Evolutionary conservation across 2,329 filamentous ascomycete species (phyloP), one percentile per base, ranked within the genome.

Genomic region (Fusarium annulatum): DNA sequence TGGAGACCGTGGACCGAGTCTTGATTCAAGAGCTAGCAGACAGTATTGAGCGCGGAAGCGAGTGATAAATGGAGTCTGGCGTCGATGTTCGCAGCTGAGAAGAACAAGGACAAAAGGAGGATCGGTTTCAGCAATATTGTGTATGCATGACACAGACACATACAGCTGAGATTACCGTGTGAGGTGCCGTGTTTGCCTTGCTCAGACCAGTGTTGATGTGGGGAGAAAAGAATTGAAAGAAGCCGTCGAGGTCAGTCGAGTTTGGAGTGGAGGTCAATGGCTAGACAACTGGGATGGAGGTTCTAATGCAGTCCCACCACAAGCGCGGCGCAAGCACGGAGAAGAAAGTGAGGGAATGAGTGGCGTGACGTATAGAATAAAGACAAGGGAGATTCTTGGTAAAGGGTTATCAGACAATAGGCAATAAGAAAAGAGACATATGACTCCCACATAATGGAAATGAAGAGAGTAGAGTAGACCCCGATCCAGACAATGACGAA

Each of bases 131-230:
- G 63, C 42, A 65, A 70, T 66, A 53, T 46, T 58, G 69, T 74
- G 71, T 66, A 69, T 74, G 71, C 68, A 72, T 68, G 48, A 60
- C 71, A 71, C 66, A 73, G 71, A 61, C 61, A 71, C 52, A 69
- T 42, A 61, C 55, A 76, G 69, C 62, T 74, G 67, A 76, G 72
- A 77, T 74, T 77, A 70, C 75, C 67, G 61, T 64, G 58, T 69
- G 69, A 71, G 67, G 62, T 69, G 57, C 64, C 71, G 66, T 61
- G 46, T 74, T 64, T 42, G 36, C 56, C 43, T 60, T 73, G 69
- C 43, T 39, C 55, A 42, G 61, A 51, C 46, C 62, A 49, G 56
- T 59, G 71, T 70, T 57, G 61, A 60, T 61, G 76, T 67, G 75
- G 64, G 65, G 69, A 74, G 68, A 62, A 67, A 62, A 56, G 69